A percentile compares a stretch with the other conserved stretches of the same genome.
phyloP scores from a whole-genome alignment of 2,329 filamentous ascomycete genomes.

The Cladosporium velox region DNA sequence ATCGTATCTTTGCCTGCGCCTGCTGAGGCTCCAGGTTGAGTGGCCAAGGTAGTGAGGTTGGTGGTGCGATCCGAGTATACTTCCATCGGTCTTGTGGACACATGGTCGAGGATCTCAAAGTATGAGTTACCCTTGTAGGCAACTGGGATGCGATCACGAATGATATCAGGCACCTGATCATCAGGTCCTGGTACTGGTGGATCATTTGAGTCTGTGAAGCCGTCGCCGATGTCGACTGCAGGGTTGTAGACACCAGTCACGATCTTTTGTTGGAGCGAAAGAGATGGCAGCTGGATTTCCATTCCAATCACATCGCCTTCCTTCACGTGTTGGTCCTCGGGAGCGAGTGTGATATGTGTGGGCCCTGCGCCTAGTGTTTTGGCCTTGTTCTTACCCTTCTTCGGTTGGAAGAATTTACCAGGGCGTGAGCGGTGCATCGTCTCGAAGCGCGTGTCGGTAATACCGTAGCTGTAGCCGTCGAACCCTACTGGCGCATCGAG shows the following conservation, averaged over 20 bases:
- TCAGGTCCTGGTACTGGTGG: constrained; percentile 42
- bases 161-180: constrained; percentile 67
- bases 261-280: constrained; percentile 83
- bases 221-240: constrained; percentile 68
- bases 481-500: constrained; percentile 83
- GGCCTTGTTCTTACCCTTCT: constrained; percentile 39
- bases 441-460: constrained; percentile 86
- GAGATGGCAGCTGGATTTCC: constrained; percentile 85
- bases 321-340: constrained; percentile 68
- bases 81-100: constrained; percentile 83
- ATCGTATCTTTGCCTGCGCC: constrained; percentile 42
- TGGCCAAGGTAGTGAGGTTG: constrained; percentile 64
- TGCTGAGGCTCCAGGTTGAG: constrained; percentile 41
- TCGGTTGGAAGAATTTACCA: constrained; percentile 70
- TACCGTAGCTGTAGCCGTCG: constrained; percentile 89
- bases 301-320: constrained; percentile 94
- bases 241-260: constrained; percentile 87
- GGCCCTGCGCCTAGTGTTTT: constrained; percentile 56
- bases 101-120: constrained; percentile 91
- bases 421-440: constrained; percentile 91
- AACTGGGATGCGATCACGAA: constrained; percentile 93
- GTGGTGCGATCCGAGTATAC: constrained; percentile 55
- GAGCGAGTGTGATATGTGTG: constrained; percentile 31
- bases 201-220: constrained; percentile 44
- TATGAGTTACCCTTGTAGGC: constrained; percentile 91